Evolutionary conservation across 1,139 yeast species (phyloP).

Genomic region (Blastobotrys serpentis): DNA sequence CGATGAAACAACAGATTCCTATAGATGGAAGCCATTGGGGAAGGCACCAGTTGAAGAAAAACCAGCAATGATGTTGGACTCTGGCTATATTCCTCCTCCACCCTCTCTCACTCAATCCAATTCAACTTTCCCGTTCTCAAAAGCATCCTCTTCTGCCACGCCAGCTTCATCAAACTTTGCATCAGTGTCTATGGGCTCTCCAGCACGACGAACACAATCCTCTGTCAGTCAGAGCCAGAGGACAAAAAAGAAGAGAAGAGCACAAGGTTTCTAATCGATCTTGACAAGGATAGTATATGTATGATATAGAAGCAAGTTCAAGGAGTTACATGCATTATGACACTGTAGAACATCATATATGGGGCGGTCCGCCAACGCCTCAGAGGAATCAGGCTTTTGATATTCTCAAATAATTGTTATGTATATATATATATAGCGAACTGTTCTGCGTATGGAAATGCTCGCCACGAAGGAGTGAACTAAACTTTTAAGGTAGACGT

Average conservation of each 20-base stretch:
- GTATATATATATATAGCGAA: too few species aligned
- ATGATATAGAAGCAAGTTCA: background rate
- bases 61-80: slow-evolving; percentile 1
- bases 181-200: background rate
- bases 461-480: too few species aligned
- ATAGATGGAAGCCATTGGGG: background rate
- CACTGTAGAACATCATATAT: too few species aligned
- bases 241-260: slow-evolving; percentile 1
- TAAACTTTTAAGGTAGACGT: too few species aligned
- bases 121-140: background rate
- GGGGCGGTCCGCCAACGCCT: too few species aligned
- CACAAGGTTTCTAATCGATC: background rate
- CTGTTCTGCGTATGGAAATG: too few species aligned
- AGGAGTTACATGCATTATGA: too few species aligned
- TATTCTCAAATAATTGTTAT: too few species aligned
- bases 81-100: slow-evolving; percentile 4
- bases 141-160: background rate
- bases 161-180: background rate
- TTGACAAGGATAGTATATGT: background rate
- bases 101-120: slow-evolving; percentile 1
- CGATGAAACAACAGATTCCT: background rate
- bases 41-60: slow-evolving; percentile 1
- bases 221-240: slow-evolving; percentile 2
- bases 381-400: too few species aligned
- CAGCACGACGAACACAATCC: background rate